A percentile compares a stretch with the other conserved stretches of the same genome.
Conservation (phyloP, 495 filamentous ascomycete genomes). For the Schizothecium vesticola region DNA sequence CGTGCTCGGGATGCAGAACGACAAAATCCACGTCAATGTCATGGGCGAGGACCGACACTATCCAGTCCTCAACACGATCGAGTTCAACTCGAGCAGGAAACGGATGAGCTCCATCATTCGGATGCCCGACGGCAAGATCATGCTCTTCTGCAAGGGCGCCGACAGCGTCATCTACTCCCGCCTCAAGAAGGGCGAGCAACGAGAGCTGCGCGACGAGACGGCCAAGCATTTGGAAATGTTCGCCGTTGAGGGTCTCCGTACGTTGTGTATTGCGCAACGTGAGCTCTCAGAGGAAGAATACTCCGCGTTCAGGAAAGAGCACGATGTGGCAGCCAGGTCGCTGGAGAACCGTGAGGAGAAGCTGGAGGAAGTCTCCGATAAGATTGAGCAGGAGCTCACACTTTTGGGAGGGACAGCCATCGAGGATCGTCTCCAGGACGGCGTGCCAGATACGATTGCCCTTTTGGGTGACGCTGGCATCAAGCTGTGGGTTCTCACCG, state of each 20-base stretch:
- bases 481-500: slow-evolving; percentile 99
- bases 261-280: slow-evolving; percentile 88
- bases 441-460: slow-evolving; percentile 93
- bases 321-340: slow-evolving; percentile 80
- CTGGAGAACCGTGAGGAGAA: slow-evolving; percentile 89
- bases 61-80: slow-evolving; percentile 86
- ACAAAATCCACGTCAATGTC: slow-evolving; percentile 78
- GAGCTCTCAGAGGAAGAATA: slow-evolving; percentile 84
- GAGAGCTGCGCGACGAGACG: slow-evolving; percentile 73
- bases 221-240: slow-evolving; percentile 96
- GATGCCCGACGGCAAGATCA: slow-evolving; percentile 90
- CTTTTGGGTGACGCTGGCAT: slow-evolving; percentile 91
- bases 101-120: slow-evolving; percentile 96
- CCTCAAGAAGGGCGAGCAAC: slow-evolving; percentile 76
- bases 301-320: slow-evolving; percentile 73
- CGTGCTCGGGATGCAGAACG: slow-evolving; percentile 72
- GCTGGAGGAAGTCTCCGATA: slow-evolving; percentile 81
- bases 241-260: slow-evolving; percentile 89
- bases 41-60: slow-evolving; percentile 81
- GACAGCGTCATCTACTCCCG: slow-evolving; percentile 97
- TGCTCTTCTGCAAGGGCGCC: slow-evolving; percentile 95
- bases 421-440: slow-evolving; percentile 95
- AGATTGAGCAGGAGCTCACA: slow-evolving; percentile 83
- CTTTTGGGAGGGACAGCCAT: slow-evolving; percentile 96
- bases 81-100: slow-evolving; percentile 96